A percentile compares a stretch with the other conserved stretches of the same genome.
phyloP scores from a whole-genome alignment of 306 rosid species.

The Castanopsis chinensis region DNA sequence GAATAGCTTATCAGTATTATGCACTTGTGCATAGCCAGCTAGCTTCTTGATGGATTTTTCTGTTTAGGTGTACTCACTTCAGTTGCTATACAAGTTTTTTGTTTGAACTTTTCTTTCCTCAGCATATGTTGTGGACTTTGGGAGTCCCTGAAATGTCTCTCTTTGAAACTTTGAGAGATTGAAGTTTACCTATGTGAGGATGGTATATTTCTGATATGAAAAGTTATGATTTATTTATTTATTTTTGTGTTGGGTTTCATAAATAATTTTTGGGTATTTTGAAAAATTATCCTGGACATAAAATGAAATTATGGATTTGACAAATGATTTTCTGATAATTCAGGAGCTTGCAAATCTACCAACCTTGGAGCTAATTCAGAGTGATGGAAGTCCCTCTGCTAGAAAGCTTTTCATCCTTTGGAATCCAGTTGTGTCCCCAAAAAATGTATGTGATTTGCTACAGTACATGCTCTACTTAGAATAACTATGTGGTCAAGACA shows the following conservation, averaged over 20 bases:
- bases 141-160: neutral
- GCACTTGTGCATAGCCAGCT: neutral
- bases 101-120: neutral
- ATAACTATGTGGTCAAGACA: neutral
- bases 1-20: neutral
- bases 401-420: constrained; percentile 85
- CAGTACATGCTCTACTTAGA: constrained; percentile 1
- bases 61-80: neutral
- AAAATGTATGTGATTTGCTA: constrained; percentile 39
- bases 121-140: neutral
- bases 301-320: neutral
- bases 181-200: neutral
- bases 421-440: constrained; percentile 56
- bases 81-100: neutral
- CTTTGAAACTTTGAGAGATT: neutral
- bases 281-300: neutral
- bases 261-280: neutral
- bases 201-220: too few species aligned
- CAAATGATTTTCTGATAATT: constrained; percentile 19
- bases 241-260: neutral
- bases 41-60: neutral
- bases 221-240: too few species aligned
- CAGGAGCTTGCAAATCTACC: constrained; percentile 89
- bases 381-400: constrained; percentile 94
- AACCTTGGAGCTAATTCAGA: constrained; percentile 70